A percentile compares a stretch with the other conserved stretches of the same genome.
Evolutionary conservation across 352 stramenopile species (phyloP).

Genomic region (Phytophthora palmivora): DNA sequence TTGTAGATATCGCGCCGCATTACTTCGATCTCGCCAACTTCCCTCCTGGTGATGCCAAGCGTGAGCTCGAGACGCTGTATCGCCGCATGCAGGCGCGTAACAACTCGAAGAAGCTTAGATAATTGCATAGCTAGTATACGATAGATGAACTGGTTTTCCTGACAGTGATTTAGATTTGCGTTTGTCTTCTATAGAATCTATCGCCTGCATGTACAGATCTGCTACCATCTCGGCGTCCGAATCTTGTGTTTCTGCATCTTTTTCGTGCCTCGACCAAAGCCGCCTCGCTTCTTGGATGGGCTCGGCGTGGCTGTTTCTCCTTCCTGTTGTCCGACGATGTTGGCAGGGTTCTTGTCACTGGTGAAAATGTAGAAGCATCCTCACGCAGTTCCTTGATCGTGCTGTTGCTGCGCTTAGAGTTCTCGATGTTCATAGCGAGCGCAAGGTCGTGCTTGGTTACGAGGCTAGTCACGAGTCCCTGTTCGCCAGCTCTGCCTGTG

Average conservation of each 20-base stretch:
- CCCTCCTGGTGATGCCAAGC: slow-evolving; percentile 95
- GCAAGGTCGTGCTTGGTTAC: slow-evolving; percentile 77
- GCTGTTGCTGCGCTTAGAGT: slow-evolving; percentile 66
- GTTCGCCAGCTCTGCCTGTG: slow-evolving; percentile 64
- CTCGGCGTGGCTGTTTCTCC: slow-evolving; percentile 19
- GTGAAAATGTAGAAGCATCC: slow-evolving; percentile 4
- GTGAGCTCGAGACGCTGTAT: slow-evolving; percentile 93
- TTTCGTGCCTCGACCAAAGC: slow-evolving; percentile 54
- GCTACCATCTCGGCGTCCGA: slow-evolving; percentile 24
- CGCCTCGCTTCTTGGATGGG: slow-evolving; percentile 21
- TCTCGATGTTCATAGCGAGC: slow-evolving; percentile 69
- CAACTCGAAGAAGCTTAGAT: slow-evolving; percentile 44
- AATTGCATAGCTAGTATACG: slow-evolving; percentile 31
- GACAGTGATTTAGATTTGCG: slow-evolving; percentile 8
- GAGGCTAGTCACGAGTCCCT: slow-evolving; percentile 74
- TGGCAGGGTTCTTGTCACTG: slow-evolving; percentile 7
- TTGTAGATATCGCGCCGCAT: slow-evolving; percentile 94
- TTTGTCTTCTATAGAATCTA: slow-evolving; percentile 26
- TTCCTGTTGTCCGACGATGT: slow-evolving; percentile 12
- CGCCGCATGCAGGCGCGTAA: slow-evolving; percentile 57
- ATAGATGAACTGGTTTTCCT: slow-evolving; percentile 37
- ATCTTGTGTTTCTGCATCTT: slow-evolving; percentile 70
- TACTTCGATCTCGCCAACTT: slow-evolving; percentile 99
- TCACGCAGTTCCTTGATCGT: slow-evolving; percentile 62
- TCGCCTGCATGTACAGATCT: slow-evolving; percentile 1